Conservation (phyloP, 805 yeast species). For the Starmerella vaccinii region DNA sequence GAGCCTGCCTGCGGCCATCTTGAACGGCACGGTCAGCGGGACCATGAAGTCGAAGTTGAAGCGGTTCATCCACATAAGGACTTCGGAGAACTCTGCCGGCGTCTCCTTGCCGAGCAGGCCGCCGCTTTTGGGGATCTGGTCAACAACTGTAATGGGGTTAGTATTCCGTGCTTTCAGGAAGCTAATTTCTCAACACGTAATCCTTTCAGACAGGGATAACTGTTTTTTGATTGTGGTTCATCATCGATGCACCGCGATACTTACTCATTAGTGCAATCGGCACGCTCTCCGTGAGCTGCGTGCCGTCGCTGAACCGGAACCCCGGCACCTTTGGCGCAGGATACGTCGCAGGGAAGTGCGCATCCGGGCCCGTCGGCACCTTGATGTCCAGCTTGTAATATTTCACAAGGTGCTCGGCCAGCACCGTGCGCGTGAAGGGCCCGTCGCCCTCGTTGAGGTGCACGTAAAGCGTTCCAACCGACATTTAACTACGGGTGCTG, state of each 20-base stretch:
- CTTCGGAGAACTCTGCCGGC: slow-evolving; percentile 37
- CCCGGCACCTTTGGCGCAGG: slow-evolving; percentile 16
- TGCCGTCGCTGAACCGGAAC: slow-evolving; percentile 42
- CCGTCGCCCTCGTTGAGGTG: slow-evolving; percentile 20
- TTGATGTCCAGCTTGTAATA: slow-evolving; percentile 49
- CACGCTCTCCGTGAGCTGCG: slow-evolving; percentile 50
- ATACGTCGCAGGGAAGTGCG: slow-evolving; percentile 40
- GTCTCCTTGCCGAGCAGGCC: slow-evolving; percentile 51
- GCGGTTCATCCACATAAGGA: slow-evolving; percentile 70
- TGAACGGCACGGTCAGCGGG: slow-evolving; percentile 41
- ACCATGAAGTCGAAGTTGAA: slow-evolving; percentile 57
- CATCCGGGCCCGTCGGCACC: slow-evolving; percentile 35
- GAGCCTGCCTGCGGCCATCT: slow-evolving; percentile 49
- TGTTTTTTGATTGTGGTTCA: slow-evolving; percentile 30
- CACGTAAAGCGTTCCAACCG: slow-evolving; percentile 22
- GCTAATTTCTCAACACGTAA: slow-evolving; percentile 25
- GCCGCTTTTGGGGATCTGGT: slow-evolving; percentile 28
- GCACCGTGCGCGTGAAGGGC: slow-evolving; percentile 22
- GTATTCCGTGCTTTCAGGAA: slow-evolving; percentile 22
- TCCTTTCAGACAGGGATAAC: slow-evolving; percentile 38
- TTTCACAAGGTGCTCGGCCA: slow-evolving; percentile 35
- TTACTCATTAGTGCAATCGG: slow-evolving; percentile 49
- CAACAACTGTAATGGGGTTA: slow-evolving; percentile 20
- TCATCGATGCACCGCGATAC: slow-evolving; percentile 26
- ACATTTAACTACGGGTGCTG: too few species aligned